Evolutionary conservation across 2,329 filamentous ascomycete genomes (phyloP), one percentile per base, ranked within the genome.

Genomic region (Curvularia eragrostidis): DNA sequence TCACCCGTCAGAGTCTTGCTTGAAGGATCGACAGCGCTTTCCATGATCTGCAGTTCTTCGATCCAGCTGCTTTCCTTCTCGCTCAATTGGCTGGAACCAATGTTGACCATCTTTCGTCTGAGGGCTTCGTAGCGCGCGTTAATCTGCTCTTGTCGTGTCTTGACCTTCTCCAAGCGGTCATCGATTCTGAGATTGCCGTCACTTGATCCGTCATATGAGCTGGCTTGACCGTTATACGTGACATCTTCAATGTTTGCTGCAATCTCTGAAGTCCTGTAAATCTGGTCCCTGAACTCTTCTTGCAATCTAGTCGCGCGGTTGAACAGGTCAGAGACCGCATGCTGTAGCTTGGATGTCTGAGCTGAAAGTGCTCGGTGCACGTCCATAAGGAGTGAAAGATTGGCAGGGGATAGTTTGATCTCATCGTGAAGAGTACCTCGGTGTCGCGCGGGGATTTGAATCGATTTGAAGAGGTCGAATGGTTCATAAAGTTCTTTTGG

Each of bases 291-390:
- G 41, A 93, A 81, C 69, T 93, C 89, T 18, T 82, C 79, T 66
- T 89, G 87, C 24, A 93, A 81, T 44, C 86, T 82, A 64, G 89
- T 84, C 60, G 89, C 91, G 53, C 87, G 84, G 24, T 87, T 82
- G 77, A 93, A 93, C 5, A 93, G 80, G 66, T 92, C 89, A 1
- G 89, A 85, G 0, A 89, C 90, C 1, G 89, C 90, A 42, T 85
- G 79, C 15, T 89, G 89, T 10, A 93, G 81, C 10, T 82, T 82
- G 64, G 89, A 82, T 0, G 89, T 91, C 74, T 93, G 89, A 9
- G 84, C 83, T 61, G 87, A 87, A 5, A 93, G 80, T 5, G 90
- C 80, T 69, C 89, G 87, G 73, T 94, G 91, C 0, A 87, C 87
- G 58, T 91, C 87, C 26, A 89, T 90, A 64, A 94, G 85, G 36